Conservation (phyloP, 2,329 filamentous ascomycete genomes). For the Talaromyces islandicus region DNA sequence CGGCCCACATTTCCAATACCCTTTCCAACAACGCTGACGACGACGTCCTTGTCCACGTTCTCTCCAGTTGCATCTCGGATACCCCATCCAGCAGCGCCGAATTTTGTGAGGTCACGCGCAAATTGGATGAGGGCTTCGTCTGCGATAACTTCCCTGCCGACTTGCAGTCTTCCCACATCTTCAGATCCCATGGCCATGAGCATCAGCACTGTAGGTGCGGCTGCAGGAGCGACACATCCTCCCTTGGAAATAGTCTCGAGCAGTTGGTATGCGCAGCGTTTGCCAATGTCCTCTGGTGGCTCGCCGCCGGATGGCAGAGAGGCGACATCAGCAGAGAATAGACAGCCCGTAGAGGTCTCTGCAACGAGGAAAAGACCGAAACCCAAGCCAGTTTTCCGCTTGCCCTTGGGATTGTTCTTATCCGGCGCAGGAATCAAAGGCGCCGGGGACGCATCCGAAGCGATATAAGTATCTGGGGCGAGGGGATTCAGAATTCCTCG, state of each 20-base stretch:
- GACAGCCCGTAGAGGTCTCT: constrained; percentile 77
- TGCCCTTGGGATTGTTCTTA: constrained; percentile 52
- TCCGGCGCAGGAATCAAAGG: constrained; percentile 63
- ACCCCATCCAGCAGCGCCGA: constrained; percentile 88
- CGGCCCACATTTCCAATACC: constrained; percentile 93
- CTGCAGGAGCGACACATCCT: constrained; percentile 70
- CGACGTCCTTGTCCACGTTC: constrained; percentile 60
- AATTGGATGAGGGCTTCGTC: constrained; percentile 74
- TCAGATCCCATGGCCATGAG: constrained; percentile 98
- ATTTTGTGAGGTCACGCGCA: constrained; percentile 78
- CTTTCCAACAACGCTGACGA: constrained; percentile 85
- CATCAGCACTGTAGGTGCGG: constrained; percentile 68
- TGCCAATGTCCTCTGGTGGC: constrained; percentile 85
- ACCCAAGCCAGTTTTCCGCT: constrained; percentile 69
- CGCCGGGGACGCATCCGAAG: constrained; percentile 59
- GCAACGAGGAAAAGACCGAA: constrained; percentile 89
- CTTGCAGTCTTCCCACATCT: constrained; percentile 78
- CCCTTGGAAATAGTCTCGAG: constrained; percentile 76
- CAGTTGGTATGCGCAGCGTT: constrained; percentile 80
- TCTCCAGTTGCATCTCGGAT: constrained; percentile 68
- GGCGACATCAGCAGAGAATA: constrained; percentile 81
- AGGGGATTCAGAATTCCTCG: constrained; percentile 81
- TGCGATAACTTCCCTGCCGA: constrained; percentile 76
- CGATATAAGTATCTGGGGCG: constrained; percentile 85
- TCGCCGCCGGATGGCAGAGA: constrained; percentile 71